Percentiles rank a stretch among this genome's conserved stretches.
These are phyloP conservation scores for Naganishia albida DNA, from an alignment of 1,284 basidiomycete species.

Conservation along the genomic window DNA sequence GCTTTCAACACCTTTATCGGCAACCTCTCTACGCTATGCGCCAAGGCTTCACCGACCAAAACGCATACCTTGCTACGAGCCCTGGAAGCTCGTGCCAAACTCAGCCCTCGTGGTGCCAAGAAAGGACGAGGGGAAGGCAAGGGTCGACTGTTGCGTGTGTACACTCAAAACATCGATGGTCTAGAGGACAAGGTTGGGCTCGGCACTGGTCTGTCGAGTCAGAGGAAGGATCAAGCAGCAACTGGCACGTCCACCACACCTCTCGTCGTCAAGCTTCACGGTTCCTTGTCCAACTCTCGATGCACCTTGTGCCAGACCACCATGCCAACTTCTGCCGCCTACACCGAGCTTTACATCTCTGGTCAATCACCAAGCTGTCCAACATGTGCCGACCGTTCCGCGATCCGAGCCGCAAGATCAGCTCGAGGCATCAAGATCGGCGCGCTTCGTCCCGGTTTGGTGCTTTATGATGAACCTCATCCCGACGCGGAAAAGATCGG, in stretches of 20 bases:
- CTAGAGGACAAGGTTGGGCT: slow-evolving; percentile 83
- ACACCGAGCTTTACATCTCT: slow-evolving; percentile 65
- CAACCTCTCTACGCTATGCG: slow-evolving; percentile 72
- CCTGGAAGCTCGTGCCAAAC: slow-evolving; percentile 80
- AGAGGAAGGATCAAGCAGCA: slow-evolving; percentile 74
- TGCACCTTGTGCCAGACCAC: slow-evolving; percentile 78
- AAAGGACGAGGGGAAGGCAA: slow-evolving; percentile 75
- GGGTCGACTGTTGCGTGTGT: slow-evolving; percentile 78
- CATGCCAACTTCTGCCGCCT: slow-evolving; percentile 65
- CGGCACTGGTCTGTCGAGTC: slow-evolving; percentile 63
- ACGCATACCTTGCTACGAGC: slow-evolving; percentile 76
- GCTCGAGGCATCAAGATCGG: slow-evolving; percentile 81
- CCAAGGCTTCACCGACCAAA: slow-evolving; percentile 72
- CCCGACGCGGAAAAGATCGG: slow-evolving; percentile 85
- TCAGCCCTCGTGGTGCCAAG: slow-evolving; percentile 85
- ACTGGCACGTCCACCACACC: neutral
- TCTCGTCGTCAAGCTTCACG: slow-evolving; percentile 25
- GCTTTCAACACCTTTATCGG: slow-evolving; percentile 74
- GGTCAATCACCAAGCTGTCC: slow-evolving; percentile 78
- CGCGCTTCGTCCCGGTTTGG: slow-evolving; percentile 78
- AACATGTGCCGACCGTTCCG: slow-evolving; percentile 74
- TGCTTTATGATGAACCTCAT: slow-evolving; percentile 87
- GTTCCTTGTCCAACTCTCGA: slow-evolving; percentile 81
- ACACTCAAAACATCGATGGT: slow-evolving; percentile 93
- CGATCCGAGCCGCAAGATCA: slow-evolving; percentile 60